These are phyloP conservation scores for Penicillium riverlandense DNA, from an alignment of 495 filamentous ascomycete genomes.

Conservation along the genomic window DNA sequence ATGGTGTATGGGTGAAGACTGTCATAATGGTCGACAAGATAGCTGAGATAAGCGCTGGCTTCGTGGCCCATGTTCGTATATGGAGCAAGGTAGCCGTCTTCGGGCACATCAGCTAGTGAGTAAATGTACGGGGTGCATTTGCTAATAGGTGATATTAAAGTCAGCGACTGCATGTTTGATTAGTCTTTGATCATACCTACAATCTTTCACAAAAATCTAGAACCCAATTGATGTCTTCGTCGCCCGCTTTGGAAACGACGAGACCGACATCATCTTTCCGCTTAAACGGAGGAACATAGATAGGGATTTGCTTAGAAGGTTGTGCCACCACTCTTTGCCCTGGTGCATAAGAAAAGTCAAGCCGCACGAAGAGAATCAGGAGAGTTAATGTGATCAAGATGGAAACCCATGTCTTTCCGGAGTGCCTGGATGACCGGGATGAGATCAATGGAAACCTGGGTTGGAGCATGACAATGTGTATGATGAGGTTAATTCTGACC, in stretches of 20 bases:
- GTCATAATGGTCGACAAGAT: slow-evolving; percentile 13
- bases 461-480: no score
- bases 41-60: slow-evolving; percentile 14
- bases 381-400: no score
- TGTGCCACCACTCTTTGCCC: no score
- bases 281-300: no score
- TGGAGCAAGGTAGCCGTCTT: slow-evolving; percentile 5
- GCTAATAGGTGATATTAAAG: background rate
- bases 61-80: slow-evolving; percentile 13
- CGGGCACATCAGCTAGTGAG: slow-evolving; percentile 7
- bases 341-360: no score
- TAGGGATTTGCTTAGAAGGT: no score
- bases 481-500: no score
- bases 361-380: no score
- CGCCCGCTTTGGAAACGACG: slow-evolving; percentile 6
- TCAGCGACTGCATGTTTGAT: background rate
- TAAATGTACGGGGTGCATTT: slow-evolving; percentile 14
- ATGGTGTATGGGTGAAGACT: slow-evolving; percentile 9
- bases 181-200: background rate
- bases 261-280: slow-evolving; percentile 2
- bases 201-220: slow-evolving; percentile 9
- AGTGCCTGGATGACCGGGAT: no score
- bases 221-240: slow-evolving; percentile 9
- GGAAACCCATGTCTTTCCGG: no score
- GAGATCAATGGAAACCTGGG: no score